A percentile compares a stretch with the other conserved stretches of the same genome.
These are phyloP conservation scores for Vitis vinifera DNA, from an alignment of 164 flowering plant species.

Conservation along the genomic window DNA sequence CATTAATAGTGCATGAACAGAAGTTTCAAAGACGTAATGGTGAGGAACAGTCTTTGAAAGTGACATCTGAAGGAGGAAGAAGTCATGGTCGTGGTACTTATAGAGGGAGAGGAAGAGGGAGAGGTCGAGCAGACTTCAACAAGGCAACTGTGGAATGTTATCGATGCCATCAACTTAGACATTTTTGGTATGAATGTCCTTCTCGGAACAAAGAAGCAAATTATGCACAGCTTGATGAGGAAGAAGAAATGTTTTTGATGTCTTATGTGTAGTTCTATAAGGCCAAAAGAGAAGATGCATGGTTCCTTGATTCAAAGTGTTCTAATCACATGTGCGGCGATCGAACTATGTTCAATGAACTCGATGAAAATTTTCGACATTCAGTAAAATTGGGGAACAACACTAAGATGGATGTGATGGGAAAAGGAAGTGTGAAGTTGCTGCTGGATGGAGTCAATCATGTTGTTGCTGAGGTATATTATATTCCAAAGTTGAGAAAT, in stretches of 20 bases:
- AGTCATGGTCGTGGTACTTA: conserved; percentile 10
- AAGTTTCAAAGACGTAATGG: neutral
- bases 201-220: conserved; percentile 12
- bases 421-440: too few relatives aligned
- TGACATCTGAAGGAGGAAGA: neutral
- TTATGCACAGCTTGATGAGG: conserved; percentile 18
- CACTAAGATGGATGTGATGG: too few relatives aligned
- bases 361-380: too few relatives aligned
- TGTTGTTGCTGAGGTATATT: too few relatives aligned
- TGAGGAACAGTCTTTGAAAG: conserved; percentile 8
- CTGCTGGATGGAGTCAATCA: too few relatives aligned
- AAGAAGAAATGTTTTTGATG: conserved; percentile 7
- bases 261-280: conserved; percentile 2
- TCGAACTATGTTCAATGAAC: too few relatives aligned
- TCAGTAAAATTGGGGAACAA: too few relatives aligned
- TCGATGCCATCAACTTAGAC: conserved; percentile 24
- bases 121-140: conserved; percentile 14
- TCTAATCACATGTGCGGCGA: too few relatives aligned
- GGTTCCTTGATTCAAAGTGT: too few relatives aligned
- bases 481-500: too few relatives aligned
- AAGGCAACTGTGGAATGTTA: conserved; percentile 28
- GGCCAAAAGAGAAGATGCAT: neutral
- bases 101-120: conserved; percentile 26
- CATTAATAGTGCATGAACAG: conserved; percentile 15
- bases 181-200: conserved; percentile 31